Evolutionary conservation across 768 basidiomycete species (phyloP).

Genomic region (Kwoniella dendrophila): DNA sequence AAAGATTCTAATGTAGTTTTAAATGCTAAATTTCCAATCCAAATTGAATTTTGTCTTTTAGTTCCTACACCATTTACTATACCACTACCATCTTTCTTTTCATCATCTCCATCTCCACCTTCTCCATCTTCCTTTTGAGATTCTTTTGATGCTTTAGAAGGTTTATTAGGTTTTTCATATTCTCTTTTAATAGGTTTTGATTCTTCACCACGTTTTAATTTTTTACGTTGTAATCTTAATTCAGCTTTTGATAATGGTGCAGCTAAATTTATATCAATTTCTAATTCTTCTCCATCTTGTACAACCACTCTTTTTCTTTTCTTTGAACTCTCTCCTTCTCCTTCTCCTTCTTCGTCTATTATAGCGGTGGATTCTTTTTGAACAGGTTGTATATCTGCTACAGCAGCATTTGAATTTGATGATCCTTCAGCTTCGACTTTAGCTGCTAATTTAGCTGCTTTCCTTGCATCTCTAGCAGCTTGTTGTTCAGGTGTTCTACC

Average conservation of each 20-base stretch:
- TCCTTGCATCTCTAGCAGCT: constrained; percentile 36
- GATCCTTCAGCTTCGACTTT: constrained; percentile 7
- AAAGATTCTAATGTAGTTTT: constrained; percentile 79
- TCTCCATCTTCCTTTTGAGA: constrained; percentile 22
- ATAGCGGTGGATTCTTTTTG: not conserved
- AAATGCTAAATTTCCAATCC: constrained; percentile 94
- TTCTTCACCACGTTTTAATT: constrained; percentile 36
- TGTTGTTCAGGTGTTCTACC: constrained; percentile 36
- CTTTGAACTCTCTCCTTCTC: constrained; percentile 17
- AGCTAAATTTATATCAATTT: constrained; percentile 51
- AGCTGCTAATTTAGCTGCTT: constrained; percentile 32
- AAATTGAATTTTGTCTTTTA: constrained; percentile 81
- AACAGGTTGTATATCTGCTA: not conserved
- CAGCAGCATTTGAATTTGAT: not conserved
- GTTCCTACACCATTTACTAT: constrained; percentile 41
- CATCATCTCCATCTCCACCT: constrained; percentile 22
- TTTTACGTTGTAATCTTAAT: constrained; percentile 46
- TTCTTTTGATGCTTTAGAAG: constrained; percentile 8
- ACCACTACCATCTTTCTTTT: constrained; percentile 58
- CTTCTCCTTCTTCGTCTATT: constrained; percentile 9
- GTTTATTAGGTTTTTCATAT: constrained; percentile 5
- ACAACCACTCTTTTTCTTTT: constrained; percentile 17
- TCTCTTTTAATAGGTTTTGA: constrained; percentile 31
- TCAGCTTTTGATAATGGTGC: constrained; percentile 53
- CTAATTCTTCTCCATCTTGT: constrained; percentile 37